Evolutionary conservation across 495 filamentous ascomycete species (phyloP).

Genomic region (Penicillium macrosclerotiorum): DNA sequence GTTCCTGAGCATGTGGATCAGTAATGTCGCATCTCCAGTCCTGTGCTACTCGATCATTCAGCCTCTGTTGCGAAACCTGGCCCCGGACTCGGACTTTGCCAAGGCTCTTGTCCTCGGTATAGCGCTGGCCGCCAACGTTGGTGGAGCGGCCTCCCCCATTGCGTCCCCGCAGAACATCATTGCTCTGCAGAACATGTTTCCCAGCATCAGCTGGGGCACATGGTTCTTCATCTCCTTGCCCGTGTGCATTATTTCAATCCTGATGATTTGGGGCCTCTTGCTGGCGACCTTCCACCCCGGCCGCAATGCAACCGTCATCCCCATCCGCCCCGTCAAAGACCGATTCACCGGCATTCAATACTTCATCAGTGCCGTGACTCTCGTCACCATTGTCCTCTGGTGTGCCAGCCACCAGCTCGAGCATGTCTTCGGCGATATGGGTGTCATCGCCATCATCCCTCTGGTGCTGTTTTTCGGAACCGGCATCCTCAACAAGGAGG

Average conservation of each 20-base stretch:
- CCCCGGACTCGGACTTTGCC: constrained; percentile 84
- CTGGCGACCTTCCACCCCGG: constrained; percentile 81
- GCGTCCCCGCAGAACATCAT: constrained; percentile 97
- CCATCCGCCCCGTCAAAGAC: constrained; percentile 85
- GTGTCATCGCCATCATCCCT: constrained; percentile 94
- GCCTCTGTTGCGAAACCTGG: constrained; percentile 91
- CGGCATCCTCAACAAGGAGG: constrained; percentile 96
- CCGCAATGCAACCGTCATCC: constrained; percentile 83
- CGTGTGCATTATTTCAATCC: constrained; percentile 84
- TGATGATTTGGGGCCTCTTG: constrained; percentile 86
- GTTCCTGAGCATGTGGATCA: constrained; percentile 98
- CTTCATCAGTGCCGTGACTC: constrained; percentile 82
- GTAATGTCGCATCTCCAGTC: constrained; percentile 97
- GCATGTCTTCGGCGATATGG: constrained; percentile 91
- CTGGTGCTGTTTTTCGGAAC: constrained; percentile 95
- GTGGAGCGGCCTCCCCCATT: constrained; percentile 94
- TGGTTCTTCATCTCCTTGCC: constrained; percentile 98
- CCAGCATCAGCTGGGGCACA: constrained; percentile 82
- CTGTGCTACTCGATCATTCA: constrained; percentile 90
- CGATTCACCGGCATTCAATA: constrained; percentile 85
- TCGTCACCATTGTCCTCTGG: constrained; percentile 90
- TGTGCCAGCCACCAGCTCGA: constrained; percentile 89
- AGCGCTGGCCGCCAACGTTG: constrained; percentile 91
- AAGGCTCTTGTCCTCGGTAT: constrained; percentile 96
- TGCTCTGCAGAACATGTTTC: constrained; percentile 90